These are phyloP conservation scores for Cornus kousa DNA, from an alignment of 148 eudicot genomes.

Conservation along the genomic window DNA sequence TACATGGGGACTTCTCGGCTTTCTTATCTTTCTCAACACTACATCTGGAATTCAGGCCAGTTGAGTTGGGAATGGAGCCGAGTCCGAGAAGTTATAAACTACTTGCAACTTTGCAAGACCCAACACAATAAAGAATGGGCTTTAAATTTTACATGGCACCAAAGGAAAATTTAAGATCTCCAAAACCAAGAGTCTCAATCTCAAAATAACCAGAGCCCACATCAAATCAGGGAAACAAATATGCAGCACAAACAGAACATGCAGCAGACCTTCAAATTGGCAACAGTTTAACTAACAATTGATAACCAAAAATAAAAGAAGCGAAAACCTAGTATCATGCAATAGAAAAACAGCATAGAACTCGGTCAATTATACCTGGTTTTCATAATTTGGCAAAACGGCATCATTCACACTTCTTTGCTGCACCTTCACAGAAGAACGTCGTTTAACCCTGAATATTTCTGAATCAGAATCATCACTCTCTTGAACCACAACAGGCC, in stretches of 20 bases:
- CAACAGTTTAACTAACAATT: neutral
- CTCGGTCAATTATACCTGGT: conserved; percentile 41
- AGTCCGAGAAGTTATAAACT: neutral
- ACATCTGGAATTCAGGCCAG: neutral
- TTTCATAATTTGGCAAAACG: conserved; percentile 24
- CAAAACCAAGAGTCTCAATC: neutral
- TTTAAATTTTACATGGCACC: neutral
- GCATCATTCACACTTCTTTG: conserved; percentile 33
- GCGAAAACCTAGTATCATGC: neutral
- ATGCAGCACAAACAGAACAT: neutral
- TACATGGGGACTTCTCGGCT: neutral
- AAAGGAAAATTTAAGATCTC: neutral
- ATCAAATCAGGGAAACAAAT: neutral
- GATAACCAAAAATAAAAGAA: neutral
- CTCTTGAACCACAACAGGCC: conserved; percentile 34
- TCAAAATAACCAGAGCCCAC: neutral
- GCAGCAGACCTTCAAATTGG: neutral
- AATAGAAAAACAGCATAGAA: neutral
- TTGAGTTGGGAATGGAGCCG: neutral
- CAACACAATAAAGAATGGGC: too few relatives aligned
- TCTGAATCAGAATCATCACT: conserved; percentile 89
- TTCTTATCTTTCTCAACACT: neutral
- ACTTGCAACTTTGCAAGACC: neutral
- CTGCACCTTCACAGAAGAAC: conserved; percentile 56
- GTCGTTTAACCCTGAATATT: conserved; percentile 82